These are phyloP conservation scores for Babesia sp. DNA, from an alignment of 169 alveolate genomes.

Conservation along the genomic window DNA sequence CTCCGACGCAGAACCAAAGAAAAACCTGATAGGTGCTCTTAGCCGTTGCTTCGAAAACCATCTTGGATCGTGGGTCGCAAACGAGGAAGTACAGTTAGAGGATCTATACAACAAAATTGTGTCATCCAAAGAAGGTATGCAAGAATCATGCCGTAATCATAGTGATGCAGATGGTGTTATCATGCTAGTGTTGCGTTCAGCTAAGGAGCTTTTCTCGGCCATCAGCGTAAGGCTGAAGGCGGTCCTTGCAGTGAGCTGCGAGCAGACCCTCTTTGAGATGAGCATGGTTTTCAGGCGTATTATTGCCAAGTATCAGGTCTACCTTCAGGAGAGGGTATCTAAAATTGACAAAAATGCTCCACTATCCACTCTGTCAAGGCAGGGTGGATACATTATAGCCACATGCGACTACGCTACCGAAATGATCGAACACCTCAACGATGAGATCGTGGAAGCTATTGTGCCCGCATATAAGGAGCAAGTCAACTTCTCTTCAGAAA, in stretches of 20 bases:
- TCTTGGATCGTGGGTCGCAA: conserved; percentile 63
- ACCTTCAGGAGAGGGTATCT: conserved; percentile 16
- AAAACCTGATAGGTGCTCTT: conserved; percentile 34
- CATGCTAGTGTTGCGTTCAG: conserved; percentile 51
- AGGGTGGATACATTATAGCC: conserved; percentile 50
- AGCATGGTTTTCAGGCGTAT: conserved; percentile 46
- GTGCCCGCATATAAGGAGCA: conserved; percentile 42
- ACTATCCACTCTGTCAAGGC: conserved; percentile 18
- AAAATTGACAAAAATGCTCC: conserved; percentile 17
- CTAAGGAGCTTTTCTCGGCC: conserved; percentile 59
- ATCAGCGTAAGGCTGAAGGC: conserved; percentile 53
- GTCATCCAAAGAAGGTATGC: conserved; percentile 22
- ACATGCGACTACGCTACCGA: conserved; percentile 61
- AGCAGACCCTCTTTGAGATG: conserved; percentile 63
- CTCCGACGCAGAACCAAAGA: neutral
- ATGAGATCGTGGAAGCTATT: conserved; percentile 41
- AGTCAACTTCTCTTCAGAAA: conserved; percentile 33
- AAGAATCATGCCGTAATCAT: neutral
- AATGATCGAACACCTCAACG: conserved; percentile 44
- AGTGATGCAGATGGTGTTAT: conserved; percentile 30
- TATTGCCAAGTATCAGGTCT: conserved; percentile 42
- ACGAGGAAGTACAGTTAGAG: conserved; percentile 50
- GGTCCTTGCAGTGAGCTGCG: conserved; percentile 56
- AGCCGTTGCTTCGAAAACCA: conserved; percentile 60
- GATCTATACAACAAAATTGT: conserved; percentile 37